Conservation (phyloP, 176 grass and related monocot species). For the Raddia distichophylla region DNA sequence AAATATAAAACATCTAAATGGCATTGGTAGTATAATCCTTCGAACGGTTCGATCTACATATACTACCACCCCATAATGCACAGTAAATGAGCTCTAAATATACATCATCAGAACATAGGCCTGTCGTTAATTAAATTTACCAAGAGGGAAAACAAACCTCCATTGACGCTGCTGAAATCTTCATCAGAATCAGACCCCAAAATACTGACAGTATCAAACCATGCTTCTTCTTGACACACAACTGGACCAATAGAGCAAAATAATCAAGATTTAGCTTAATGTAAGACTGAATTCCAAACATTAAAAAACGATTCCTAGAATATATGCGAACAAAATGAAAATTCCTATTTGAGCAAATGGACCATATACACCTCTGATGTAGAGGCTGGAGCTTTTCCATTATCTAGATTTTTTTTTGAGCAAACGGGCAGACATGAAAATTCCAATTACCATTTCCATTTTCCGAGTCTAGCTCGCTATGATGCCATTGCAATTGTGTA, state of each 20-base stretch:
- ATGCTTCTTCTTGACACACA: conserved; percentile 87
- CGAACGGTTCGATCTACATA: too few relatives aligned
- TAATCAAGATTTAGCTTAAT: background rate
- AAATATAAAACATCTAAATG: too few relatives aligned
- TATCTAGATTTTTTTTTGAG: too few relatives aligned
- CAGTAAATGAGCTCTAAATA: background rate
- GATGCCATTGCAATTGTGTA: conserved; percentile 89
- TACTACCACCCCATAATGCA: too few relatives aligned
- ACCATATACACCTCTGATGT: too few relatives aligned
- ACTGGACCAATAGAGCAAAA: conserved; percentile 52
- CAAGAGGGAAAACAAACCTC: conserved; percentile 59
- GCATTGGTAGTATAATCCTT: too few relatives aligned
- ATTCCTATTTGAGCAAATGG: conserved; percentile 2
- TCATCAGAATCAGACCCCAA: conserved; percentile 94
- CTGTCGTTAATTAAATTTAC: conserved; percentile 13
- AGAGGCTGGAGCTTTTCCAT: too few relatives aligned
- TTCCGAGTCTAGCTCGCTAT: conserved; percentile 72
- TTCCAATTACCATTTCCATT: conserved; percentile 71
- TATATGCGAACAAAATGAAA: conserved; percentile 21
- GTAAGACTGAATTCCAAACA: background rate
- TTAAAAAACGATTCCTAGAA: background rate
- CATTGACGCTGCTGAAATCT: conserved; percentile 88
- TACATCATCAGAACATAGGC: background rate
- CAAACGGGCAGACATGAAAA: background rate
- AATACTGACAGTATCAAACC: conserved; percentile 90